Base-by-base conservation (phyloP, 352 stramenopile genomes). In the Phytophthora megakarya region DNA sequence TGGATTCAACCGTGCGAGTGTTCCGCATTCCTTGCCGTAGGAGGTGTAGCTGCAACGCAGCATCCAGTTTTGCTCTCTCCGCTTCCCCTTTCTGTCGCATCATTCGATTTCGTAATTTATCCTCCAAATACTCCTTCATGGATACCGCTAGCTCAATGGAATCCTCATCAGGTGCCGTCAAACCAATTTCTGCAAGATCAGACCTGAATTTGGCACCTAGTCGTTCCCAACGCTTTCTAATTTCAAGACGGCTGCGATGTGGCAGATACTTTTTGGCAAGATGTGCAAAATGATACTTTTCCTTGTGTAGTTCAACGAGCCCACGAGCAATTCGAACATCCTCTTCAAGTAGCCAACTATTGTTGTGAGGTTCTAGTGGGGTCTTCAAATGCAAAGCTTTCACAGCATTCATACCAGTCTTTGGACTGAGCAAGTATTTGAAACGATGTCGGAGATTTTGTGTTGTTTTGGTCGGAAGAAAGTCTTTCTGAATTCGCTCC, bases 281-380 rank as follows among this genome's bases (percentile, higher is more conserved):
- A 15, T 73, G 73, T 26, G 81, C 66, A 69, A 91, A 95, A 15
- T 75, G 75, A 40, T 81, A 75, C 19, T 77, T 84, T 44, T 90
- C 80, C n/a, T 78, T 64, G 57, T 81, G 72, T 10, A 89, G 83
- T 48, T 88, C 81, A 40, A 89, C 58, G 19, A 92, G 71, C 5
- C 84, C 86, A n/a, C 86, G 78, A 5, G 77, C 76, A 47, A 95
- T 77, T 5, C 86, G 80, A 25, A 95, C 44, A 39, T 95, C 87
- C 54, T 95, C 87, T 75, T 95, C 87, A 7, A 93, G 63, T 46
- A 91, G 60, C 84, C 84, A 95, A 16, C 60, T 64, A 18, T 71
- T 69, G 28, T 72, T 75, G 23, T 76, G 69, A 0, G 78, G 67
- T 12, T 78, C 62, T 0, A 74, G 65, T 0, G 69, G 43, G 21